Percentiles rank a stretch among this genome's conserved stretches.
phyloP scores from a whole-genome alignment of 306 rosid genomes.

The Neltuma alba region DNA sequence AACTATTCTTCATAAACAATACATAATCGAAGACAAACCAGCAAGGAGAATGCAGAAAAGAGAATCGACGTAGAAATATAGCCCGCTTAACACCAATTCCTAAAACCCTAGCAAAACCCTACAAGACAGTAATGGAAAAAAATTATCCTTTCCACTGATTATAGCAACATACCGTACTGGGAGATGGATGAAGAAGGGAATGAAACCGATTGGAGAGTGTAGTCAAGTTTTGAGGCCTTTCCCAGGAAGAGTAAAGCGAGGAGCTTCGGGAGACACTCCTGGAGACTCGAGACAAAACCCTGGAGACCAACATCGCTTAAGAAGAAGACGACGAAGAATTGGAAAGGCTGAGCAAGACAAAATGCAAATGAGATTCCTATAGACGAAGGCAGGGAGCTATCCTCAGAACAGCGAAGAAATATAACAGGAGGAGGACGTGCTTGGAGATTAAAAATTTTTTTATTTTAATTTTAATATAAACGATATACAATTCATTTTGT shows the following conservation, averaged over 20 bases:
- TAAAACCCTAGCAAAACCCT: conserved; percentile 80
- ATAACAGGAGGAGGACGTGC: not conserved
- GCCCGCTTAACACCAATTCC: conserved; percentile 17
- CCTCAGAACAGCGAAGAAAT: not conserved
- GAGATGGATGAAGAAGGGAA: conserved; percentile 47
- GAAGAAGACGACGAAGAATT: conserved; percentile 16
- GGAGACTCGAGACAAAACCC: conserved; percentile 59
- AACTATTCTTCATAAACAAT: not conserved
- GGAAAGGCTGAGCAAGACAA: not conserved
- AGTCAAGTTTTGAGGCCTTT: conserved; percentile 42
- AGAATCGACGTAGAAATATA: not conserved
- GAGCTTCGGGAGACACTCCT: conserved; percentile 48
- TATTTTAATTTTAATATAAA: no score
- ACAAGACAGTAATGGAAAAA: not conserved
- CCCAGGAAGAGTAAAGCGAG: conserved; percentile 51
- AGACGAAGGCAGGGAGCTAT: not conserved
- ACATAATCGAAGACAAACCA: not conserved
- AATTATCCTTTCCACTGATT: not conserved
- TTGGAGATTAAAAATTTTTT: no score
- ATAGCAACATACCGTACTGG: conserved; percentile 48
- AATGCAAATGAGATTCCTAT: not conserved
- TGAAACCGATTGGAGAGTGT: conserved; percentile 51
- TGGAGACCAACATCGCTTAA: conserved; percentile 61
- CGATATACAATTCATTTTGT: no score
- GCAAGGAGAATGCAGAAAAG: not conserved